phyloP scores from a whole-genome alignment of 2,329 filamentous ascomycete species.

The Trichoderma sp. region DNA sequence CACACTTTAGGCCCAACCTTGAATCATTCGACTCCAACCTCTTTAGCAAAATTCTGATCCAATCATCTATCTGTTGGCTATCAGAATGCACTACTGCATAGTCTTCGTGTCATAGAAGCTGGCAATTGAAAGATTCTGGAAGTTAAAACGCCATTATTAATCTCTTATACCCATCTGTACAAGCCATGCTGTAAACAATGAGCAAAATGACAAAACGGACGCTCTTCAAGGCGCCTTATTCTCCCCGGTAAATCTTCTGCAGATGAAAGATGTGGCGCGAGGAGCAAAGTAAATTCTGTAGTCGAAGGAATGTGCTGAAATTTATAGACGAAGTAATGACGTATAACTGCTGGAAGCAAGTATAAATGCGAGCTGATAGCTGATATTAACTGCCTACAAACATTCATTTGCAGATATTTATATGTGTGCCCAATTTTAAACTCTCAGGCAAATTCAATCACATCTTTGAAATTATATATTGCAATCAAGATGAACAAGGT shows the following conservation, averaged over 20 bases:
- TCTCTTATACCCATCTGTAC: not conserved
- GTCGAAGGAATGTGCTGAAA: not conserved
- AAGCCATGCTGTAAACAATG: not conserved
- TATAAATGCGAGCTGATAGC: not conserved
- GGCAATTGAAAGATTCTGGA: not conserved
- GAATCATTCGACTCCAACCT: not conserved
- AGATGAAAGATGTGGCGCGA: not conserved
- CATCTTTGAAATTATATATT: not conserved
- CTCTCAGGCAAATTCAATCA: not conserved
- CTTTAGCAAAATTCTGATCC: no score
- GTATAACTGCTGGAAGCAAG: not conserved
- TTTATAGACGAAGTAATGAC: not conserved
- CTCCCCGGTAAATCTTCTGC: not conserved
- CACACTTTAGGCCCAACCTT: not conserved
- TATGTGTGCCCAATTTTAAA: not conserved
- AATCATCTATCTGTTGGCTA: not conserved
- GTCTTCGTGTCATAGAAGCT: not conserved
- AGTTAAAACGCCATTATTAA: not conserved
- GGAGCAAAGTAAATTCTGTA: not conserved
- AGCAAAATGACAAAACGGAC: not conserved
- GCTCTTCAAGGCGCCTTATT: not conserved
- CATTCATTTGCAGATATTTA: not conserved
- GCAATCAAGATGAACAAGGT: slow-evolving; percentile 61
- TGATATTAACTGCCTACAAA: not conserved
- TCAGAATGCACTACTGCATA: not conserved